phyloP scores from a whole-genome alignment of 148 eudicot species.

The Diospyros lotus region DNA sequence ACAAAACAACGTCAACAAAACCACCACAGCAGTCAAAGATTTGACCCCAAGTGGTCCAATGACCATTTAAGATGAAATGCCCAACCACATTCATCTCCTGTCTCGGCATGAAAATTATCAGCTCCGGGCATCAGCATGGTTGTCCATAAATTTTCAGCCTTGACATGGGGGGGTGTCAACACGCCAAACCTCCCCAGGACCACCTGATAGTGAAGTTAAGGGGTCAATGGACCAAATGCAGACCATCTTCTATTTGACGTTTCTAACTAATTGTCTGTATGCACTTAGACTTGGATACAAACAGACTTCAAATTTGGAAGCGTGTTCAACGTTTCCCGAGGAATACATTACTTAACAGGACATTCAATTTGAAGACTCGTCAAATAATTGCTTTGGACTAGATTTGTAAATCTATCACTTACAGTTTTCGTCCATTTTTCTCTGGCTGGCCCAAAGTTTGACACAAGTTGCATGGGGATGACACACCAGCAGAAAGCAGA shows the following conservation, averaged over 20 bases:
- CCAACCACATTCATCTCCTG: conserved; percentile 7
- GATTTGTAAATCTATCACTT: no score
- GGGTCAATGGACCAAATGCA: not conserved
- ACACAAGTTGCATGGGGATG: not conserved
- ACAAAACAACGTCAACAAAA: conserved; percentile 9
- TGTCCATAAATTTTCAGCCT: not conserved
- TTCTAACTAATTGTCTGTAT: no score
- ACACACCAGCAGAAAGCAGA: not conserved
- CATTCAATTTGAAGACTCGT: no score
- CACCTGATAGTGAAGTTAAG: conserved; percentile 11
- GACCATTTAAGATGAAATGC: conserved; percentile 11
- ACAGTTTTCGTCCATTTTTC: no score
- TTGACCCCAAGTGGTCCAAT: conserved; percentile 11
- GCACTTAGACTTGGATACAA: no score
- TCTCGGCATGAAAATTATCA: not conserved
- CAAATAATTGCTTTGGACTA: no score
- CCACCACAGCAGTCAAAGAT: conserved; percentile 7
- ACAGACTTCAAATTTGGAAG: no score
- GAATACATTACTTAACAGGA: no score
- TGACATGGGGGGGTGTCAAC: not conserved
- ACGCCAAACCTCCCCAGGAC: conserved; percentile 14
- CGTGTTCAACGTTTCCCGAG: no score
- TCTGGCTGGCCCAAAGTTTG: no score
- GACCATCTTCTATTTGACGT: no score
- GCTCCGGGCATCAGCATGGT: not conserved